Evolutionary conservation across 192 early-diverging fungal genomes (phyloP), one percentile per base, ranked within the genome.

Genomic region (Helicostylum pulchrum): DNA sequence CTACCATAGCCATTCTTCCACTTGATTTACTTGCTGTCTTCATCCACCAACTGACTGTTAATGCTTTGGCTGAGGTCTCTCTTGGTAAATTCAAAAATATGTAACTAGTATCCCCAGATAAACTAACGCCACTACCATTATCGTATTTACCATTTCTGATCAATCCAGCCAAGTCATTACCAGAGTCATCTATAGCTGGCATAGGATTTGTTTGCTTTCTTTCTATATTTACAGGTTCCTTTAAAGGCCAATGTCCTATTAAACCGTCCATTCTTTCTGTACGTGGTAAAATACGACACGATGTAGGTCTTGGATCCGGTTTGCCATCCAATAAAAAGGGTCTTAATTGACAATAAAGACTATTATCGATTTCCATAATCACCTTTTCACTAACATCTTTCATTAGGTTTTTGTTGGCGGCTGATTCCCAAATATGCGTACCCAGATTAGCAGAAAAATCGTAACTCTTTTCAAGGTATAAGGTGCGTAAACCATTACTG

Each of bases 381-480:
- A 66, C 69, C 19, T 64, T 63, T 20, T 63, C 61, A 26, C 60
- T 62, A 3, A 74, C 36, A 7, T 49, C 64, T 36, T 64, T 63
- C 67, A 68, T 69, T 3, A 79, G 47, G 50, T 77, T 54, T 23
- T 62, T 64, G 31, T 62, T 70, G 21, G 71, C 74, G 3, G 76
- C 72, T 48, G 71, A 70, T 56, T 77, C 75, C 74, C 75, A 70
- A 52, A 74, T 53, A 53, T 73, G 70, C 1, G 69, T 67, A 7
- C 62, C 75, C 23, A 65, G 30, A 53, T 74, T 77, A 15, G 71
- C 57, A 15, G 39, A 54, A 19, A 74, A 79, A 42, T 62, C 61
- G 45, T 74, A 77, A 9, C 61, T 65, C 42, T 79, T 71, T 49
- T 79, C 76, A 11, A 70, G 36, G 59, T 71, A 77, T 19, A 79